These are phyloP conservation scores for Alternaria sp. DNA, from an alignment of 2,329 filamentous ascomycete genomes.

Conservation along the genomic window DNA sequence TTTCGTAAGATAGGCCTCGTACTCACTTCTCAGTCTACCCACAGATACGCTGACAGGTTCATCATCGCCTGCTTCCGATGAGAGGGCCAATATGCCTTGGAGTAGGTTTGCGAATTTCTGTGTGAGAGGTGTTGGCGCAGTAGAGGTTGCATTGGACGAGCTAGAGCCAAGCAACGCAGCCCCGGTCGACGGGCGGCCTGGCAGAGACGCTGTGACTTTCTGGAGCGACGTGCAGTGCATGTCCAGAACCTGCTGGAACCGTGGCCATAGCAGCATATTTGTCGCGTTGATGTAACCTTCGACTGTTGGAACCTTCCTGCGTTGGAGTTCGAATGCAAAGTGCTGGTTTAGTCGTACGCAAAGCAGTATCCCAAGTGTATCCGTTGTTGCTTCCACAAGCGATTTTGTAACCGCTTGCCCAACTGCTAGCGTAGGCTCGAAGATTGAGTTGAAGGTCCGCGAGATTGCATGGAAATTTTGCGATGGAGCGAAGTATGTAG, in stretches of 20 bases:
- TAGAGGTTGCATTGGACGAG: conserved; percentile 65
- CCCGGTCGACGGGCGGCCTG: conserved; percentile 45
- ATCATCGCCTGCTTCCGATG: conserved; percentile 90
- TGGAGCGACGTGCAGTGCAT: conserved; percentile 89
- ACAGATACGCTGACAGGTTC: conserved; percentile 89
- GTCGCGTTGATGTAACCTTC: conserved; percentile 95
- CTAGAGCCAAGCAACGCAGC: conserved; percentile 49
- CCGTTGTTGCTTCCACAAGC: conserved; percentile 78
- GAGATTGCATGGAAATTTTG: conserved; percentile 80
- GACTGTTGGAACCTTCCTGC: conserved; percentile 86
- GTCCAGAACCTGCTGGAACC: conserved; percentile 94
- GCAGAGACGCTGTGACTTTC: conserved; percentile 58
- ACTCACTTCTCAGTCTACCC: conserved; percentile 77
- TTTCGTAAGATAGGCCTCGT: conserved; percentile 82
- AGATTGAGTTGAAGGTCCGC: conserved; percentile 85
- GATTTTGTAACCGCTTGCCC: conserved; percentile 80
- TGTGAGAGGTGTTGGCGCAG: conserved; percentile 89
- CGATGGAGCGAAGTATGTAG: conserved; percentile 84
- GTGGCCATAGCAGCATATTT: conserved; percentile 95
- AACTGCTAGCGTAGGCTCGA: conserved; percentile 87
- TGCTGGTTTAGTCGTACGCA: conserved; percentile 94
- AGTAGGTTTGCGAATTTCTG: conserved; percentile 95
- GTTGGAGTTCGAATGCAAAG: conserved; percentile 91
- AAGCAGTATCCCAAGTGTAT: conserved; percentile 87
- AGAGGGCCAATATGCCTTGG: conserved; percentile 83